Evolutionary conservation across 2,329 filamentous ascomycete genomes (phyloP).

Genomic region (Cordyceps javanica): DNA sequence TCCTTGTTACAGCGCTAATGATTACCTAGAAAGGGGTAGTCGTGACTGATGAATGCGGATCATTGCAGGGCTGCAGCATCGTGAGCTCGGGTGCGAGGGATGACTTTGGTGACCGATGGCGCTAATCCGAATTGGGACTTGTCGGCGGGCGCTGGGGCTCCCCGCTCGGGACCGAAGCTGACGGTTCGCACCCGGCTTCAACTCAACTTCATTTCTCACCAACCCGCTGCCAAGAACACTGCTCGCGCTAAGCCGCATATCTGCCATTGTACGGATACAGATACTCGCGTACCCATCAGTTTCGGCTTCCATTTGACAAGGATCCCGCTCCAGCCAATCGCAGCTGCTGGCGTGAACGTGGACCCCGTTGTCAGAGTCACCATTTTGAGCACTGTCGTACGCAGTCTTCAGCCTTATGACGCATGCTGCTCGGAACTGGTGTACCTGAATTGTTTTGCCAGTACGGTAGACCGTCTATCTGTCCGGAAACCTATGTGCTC

Average conservation of each 20-base stretch:
- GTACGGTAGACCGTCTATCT: background rate
- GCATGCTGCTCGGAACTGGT: background rate
- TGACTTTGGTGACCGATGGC: constrained; percentile 12
- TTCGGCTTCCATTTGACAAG: background rate
- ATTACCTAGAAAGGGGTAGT: background rate
- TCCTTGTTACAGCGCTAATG: background rate
- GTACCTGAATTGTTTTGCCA: background rate
- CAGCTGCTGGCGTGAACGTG: background rate
- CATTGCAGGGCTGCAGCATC: background rate
- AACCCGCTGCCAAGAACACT: background rate
- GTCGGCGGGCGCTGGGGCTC: background rate
- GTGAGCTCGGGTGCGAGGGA: constrained; percentile 14
- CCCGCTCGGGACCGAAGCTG: constrained; percentile 19
- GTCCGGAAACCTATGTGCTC: background rate
- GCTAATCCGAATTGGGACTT: constrained; percentile 16
- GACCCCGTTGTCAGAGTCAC: background rate
- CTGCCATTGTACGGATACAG: background rate
- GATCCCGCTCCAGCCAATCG: background rate
- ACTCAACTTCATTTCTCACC: background rate
- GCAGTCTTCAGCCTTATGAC: constrained; percentile 6
- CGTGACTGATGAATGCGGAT: background rate
- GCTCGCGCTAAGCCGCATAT: background rate
- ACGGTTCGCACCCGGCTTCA: constrained; percentile 6
- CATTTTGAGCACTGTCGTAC: background rate
- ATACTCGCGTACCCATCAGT: background rate